phyloP scores from a whole-genome alignment of 2,329 filamentous ascomycete species.

The Calonectria fujianensis region DNA sequence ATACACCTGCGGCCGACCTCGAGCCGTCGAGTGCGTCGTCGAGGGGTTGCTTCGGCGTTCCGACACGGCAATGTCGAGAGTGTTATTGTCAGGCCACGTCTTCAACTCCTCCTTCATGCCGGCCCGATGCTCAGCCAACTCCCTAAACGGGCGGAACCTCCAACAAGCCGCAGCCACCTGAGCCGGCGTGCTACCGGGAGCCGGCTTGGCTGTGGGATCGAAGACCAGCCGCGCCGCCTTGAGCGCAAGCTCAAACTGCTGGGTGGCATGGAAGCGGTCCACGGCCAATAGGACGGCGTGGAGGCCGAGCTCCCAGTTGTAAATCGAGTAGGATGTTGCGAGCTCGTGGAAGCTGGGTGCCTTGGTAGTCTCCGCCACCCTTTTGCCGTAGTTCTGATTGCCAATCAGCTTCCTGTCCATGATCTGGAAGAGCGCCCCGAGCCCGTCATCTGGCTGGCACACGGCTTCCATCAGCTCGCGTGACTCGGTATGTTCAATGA shows the following conservation, averaged over 20 bases:
- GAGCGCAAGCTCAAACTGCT: constrained; percentile 35
- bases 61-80: not conserved
- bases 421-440: too few relatives aligned
- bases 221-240: not conserved
- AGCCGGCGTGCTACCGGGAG: not conserved
- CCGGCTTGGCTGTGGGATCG: not conserved
- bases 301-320: constrained; percentile 37
- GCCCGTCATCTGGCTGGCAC: too few relatives aligned
- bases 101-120: not conserved
- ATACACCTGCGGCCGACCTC: constrained; percentile 21
- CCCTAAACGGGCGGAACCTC: constrained; percentile 21
- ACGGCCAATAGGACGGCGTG: constrained; percentile 1
- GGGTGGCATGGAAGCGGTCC: constrained; percentile 5
- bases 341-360: not conserved
- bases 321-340: not conserved
- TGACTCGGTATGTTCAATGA: too few relatives aligned
- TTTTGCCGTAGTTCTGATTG: too few relatives aligned
- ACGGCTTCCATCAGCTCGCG: too few relatives aligned
- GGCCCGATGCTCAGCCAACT: not conserved
- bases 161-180: not conserved
- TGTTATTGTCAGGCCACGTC: not conserved
- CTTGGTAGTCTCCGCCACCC: too few relatives aligned
- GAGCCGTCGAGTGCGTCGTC: constrained; percentile 3
- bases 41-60: not conserved
- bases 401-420: too few relatives aligned